Evolutionary conservation across 2,329 filamentous ascomycete species (phyloP).

Genomic region (Stagonosporopsis rhizophila): DNA sequence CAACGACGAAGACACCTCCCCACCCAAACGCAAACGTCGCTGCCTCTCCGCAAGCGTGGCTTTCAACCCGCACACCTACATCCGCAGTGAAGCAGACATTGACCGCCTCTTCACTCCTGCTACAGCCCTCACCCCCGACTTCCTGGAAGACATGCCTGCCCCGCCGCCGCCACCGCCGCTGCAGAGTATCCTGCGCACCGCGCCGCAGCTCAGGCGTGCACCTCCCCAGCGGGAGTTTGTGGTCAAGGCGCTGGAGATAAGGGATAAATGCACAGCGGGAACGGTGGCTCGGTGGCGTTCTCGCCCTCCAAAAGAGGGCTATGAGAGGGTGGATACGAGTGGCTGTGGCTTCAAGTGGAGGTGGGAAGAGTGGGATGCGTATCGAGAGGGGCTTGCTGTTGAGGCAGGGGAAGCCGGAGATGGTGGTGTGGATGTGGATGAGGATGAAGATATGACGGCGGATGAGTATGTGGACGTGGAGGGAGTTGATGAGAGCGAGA

Average conservation of each 20-base stretch:
- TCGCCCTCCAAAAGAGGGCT: too few species aligned
- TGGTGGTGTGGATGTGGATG: neutral
- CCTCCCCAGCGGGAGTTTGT: neutral
- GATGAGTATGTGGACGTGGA: neutral
- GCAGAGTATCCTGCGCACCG: neutral
- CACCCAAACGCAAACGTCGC: neutral
- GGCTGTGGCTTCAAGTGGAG: neutral
- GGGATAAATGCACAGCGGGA: neutral
- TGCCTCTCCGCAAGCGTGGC: neutral
- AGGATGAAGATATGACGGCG: neutral
- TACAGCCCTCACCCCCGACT: neutral
- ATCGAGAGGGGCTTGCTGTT: neutral
- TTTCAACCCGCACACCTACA: neutral
- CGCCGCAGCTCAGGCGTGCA: neutral
- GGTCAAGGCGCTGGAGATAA: neutral
- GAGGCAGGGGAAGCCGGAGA: neutral
- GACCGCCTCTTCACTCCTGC: neutral
- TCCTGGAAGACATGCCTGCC: neutral
- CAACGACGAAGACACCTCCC: neutral
- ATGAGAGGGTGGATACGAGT: neutral
- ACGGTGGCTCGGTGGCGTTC: neutral
- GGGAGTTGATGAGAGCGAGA: too few species aligned
- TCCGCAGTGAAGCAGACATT: neutral
- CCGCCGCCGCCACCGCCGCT: neutral
- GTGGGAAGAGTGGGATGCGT: neutral